A percentile compares a stretch with the other conserved stretches of the same genome.
Conservation (phyloP, 2,329 filamentous ascomycete genomes). For the Calonectria pseudoturangicola region DNA sequence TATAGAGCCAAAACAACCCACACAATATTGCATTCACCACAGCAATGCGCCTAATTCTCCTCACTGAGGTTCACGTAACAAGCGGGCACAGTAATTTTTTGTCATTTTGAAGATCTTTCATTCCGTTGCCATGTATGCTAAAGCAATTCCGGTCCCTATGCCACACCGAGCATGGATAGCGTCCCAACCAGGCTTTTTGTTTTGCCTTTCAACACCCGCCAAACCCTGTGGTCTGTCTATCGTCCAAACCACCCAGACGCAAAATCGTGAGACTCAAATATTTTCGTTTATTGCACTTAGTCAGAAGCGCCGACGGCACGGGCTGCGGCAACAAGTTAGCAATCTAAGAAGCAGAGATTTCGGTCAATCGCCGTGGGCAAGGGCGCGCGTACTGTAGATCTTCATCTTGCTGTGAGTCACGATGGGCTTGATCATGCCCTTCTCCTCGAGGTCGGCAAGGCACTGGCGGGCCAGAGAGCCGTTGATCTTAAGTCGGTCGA, state of each 20-base stretch:
- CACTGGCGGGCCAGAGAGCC: slow-evolving; percentile 94
- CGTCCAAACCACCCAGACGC: slow-evolving; percentile 62
- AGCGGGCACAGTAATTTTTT: slow-evolving; percentile 39
- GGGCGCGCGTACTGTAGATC: slow-evolving; percentile 87
- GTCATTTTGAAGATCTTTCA: slow-evolving; percentile 61
- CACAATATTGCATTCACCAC: neutral
- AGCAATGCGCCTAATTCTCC: neutral
- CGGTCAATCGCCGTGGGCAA: slow-evolving; percentile 32
- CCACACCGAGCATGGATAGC: slow-evolving; percentile 64
- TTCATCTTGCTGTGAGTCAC: slow-evolving; percentile 97
- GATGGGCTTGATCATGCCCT: slow-evolving; percentile 98
- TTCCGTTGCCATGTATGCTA: slow-evolving; percentile 63
- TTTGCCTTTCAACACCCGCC: slow-evolving; percentile 59
- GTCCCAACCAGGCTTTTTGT: slow-evolving; percentile 61
- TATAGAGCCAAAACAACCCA: slow-evolving; percentile 5
- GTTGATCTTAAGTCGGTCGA: slow-evolving; percentile 99
- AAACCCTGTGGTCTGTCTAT: slow-evolving; percentile 59
- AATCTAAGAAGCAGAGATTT: slow-evolving; percentile 25
- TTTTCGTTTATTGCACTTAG: slow-evolving; percentile 60
- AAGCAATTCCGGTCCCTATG: slow-evolving; percentile 63
- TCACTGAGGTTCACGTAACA: slow-evolving; percentile 25
- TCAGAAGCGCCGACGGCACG: slow-evolving; percentile 74
- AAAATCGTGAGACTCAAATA: slow-evolving; percentile 61
- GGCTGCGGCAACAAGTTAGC: slow-evolving; percentile 66
- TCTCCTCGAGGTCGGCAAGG: slow-evolving; percentile 95